phyloP scores from a whole-genome alignment of 345 rosid genomes.

The Rhizophora apiculata region DNA sequence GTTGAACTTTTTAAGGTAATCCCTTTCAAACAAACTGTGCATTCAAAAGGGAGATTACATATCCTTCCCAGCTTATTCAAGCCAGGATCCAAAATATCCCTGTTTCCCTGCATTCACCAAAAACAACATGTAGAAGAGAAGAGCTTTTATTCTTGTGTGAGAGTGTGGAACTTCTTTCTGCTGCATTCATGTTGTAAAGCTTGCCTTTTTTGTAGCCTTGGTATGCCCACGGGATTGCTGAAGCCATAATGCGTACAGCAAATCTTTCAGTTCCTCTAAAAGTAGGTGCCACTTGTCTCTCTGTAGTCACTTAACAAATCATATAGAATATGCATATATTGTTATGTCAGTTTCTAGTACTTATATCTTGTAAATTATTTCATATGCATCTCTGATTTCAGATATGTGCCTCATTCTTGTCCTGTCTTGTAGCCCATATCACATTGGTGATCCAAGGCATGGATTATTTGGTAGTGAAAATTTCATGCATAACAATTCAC shows the following conservation, averaged over 20 bases:
- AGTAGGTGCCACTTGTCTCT: constrained; percentile 36
- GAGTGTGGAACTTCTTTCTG: neutral
- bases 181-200: constrained; percentile 12
- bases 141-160: neutral
- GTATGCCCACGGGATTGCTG: constrained; percentile 98
- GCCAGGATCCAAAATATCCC: too few relatives aligned
- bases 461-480: neutral
- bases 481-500: neutral
- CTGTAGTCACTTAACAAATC: neutral
- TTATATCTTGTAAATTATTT: neutral
- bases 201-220: constrained; percentile 65
- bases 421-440: neutral
- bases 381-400: neutral
- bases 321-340: neutral
- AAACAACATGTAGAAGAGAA: too few relatives aligned
- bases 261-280: constrained; percentile 83
- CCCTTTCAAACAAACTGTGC: neutral
- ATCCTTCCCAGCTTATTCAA: neutral
- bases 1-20: constrained; percentile 95
- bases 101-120: too few relatives aligned
- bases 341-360: neutral
- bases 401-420: neutral
- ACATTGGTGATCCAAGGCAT: neutral
- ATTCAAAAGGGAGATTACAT: neutral
- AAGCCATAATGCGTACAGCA: constrained; percentile 88